A percentile compares a stretch with the other conserved stretches of the same genome.
Conservation (phyloP, 768 basidiomycete genomes). For the Lactarius hatsudake region DNA sequence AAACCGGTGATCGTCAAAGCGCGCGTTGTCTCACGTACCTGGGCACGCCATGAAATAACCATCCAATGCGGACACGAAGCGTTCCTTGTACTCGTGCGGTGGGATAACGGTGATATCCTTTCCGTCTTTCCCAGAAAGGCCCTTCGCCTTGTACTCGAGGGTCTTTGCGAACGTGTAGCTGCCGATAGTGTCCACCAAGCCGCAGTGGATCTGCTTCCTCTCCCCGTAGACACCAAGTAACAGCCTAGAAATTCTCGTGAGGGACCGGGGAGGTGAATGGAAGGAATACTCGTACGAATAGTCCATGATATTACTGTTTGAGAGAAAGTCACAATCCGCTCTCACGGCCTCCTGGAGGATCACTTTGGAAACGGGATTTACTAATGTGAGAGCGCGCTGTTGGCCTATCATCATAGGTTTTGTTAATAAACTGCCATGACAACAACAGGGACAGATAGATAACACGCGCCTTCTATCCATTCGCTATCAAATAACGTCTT, state of each 20-base stretch:
- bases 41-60: constrained; percentile 77
- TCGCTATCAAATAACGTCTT: constrained; percentile 78
- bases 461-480: constrained; percentile 66
- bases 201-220: constrained; percentile 66
- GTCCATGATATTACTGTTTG: constrained; percentile 81
- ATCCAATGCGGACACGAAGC: constrained; percentile 70
- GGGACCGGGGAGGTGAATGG: not conserved
- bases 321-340: constrained; percentile 70
- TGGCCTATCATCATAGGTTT: constrained; percentile 46
- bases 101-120: constrained; percentile 81
- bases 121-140: constrained; percentile 50
- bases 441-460: not conserved
- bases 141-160: constrained; percentile 82
- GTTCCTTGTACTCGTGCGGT: constrained; percentile 73
- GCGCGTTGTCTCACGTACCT: constrained; percentile 40
- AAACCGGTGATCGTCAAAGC: not conserved
- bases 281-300: constrained; percentile 60
- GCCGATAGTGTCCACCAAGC: constrained; percentile 83
- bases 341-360: constrained; percentile 66
- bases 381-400: constrained; percentile 58
- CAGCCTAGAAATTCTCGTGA: constrained; percentile 42
- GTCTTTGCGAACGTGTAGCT: constrained; percentile 87
- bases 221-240: constrained; percentile 71
- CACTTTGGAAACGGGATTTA: constrained; percentile 71
- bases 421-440: not conserved